These are phyloP conservation scores for Naganishia liquefaciens DNA, from an alignment of 1,284 basidiomycete genomes.

Conservation along the genomic window DNA sequence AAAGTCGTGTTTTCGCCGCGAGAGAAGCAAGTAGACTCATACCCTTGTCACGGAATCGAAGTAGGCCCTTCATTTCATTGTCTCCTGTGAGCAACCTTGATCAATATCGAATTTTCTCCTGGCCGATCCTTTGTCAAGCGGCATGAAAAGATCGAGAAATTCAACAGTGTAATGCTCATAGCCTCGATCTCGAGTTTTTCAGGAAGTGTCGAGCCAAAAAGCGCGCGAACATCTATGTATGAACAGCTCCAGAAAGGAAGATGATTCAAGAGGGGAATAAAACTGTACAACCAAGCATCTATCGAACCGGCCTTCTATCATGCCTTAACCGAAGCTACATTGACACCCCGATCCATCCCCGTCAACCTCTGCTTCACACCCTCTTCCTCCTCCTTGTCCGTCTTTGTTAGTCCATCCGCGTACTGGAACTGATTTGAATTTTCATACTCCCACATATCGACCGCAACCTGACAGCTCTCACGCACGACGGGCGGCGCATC, in stretches of 20 bases:
- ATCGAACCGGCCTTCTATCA: background rate
- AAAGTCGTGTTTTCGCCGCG: too few species aligned
- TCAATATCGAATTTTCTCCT: too few species aligned
- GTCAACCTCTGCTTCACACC: constrained; percentile 40
- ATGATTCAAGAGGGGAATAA: background rate
- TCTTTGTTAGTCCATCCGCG: constrained; percentile 58
- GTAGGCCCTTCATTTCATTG: too few species aligned
- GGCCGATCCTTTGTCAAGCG: too few species aligned
- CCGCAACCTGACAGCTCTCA: constrained; percentile 93
- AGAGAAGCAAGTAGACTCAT: too few species aligned
- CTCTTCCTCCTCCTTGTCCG: constrained; percentile 17
- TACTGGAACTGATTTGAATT: constrained; percentile 90
- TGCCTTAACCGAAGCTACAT: constrained; percentile 38
- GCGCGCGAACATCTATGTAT: constrained; percentile 30
- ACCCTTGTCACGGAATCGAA: too few species aligned
- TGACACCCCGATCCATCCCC: constrained; percentile 52
- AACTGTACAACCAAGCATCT: constrained; percentile 1
- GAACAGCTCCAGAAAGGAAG: constrained; percentile 36
- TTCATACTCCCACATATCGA: constrained; percentile 98
- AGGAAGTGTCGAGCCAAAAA: too few species aligned
- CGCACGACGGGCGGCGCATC: constrained; percentile 86
- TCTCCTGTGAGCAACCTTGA: too few species aligned
- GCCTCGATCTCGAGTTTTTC: too few species aligned
- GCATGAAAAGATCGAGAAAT: too few species aligned
- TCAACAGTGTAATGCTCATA: too few species aligned